Base-by-base conservation (phyloP, 2,329 filamentous ascomycete genomes). In the Chaetomium strumarium region DNA sequence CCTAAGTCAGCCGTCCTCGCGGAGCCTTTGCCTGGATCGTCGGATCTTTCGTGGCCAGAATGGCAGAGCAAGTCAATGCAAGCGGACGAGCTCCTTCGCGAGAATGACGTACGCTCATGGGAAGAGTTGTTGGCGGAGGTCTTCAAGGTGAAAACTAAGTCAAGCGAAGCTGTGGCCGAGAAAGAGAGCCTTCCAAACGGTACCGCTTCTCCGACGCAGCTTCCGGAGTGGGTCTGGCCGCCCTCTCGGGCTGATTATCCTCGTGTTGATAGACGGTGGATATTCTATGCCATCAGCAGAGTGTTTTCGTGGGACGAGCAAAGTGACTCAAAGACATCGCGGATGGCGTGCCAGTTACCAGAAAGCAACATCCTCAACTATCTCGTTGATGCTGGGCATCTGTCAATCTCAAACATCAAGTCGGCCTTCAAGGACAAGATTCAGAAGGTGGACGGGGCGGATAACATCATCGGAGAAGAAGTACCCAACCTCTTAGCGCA, bases 221-320 rank as follows among this genome's bases (percentile, higher is more conserved):
- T 70, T 17, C 70, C 69, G 1, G 74, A 75, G 52, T 85, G 81
- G 80, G 68, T 68, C 30, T 78, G 75, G 75, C 70, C 73, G 16
- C 66, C 66, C 20, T 66, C 68, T 36, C 67, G 70, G 39, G 65
- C 67, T 4, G 64, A 69, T 24, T 81, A 84, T 61, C 72, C 77
- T 16, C 70, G 76, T 9, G 77, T 79, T 5, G 83, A 89, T 65
- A 77, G 82, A 24, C 77, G 81, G 55, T 86, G 85, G 78, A 75
- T 87, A 4, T 66, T 83, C 16, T 83, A 80, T 59, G 76, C 78
- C 19, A 80, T 88, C 59, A 78, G 77, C 60, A 81, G 79, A 65
- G 74, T 84, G 3, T 79, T 86, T 43, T 68, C 78, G 13, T 78
- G 81, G 60, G 78, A 79, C 45, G 75, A 20, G 70, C 37, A 72